Evolutionary conservation across 768 basidiomycete genomes (phyloP), one percentile per base, ranked within the genome.

Genomic region (Phylloporus scabripes): DNA sequence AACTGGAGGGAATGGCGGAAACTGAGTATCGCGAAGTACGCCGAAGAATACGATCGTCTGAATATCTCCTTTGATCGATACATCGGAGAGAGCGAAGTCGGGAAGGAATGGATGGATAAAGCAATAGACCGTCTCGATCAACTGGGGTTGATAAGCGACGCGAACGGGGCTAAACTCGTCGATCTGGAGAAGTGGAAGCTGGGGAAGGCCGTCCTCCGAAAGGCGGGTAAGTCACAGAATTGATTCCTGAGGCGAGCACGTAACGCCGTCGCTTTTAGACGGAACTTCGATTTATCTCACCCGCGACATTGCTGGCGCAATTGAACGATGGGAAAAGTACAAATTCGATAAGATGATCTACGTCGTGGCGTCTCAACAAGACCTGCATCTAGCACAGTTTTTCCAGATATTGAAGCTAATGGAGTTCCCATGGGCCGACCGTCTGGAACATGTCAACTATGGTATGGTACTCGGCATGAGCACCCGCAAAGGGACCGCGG

Each of bases 1-100:
- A 86, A 94, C 67, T 99, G 95, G 95, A 80, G 85, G 15, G 78
- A 85, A 51, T 99, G 94, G 92, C 86, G 95, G 21, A 83, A 89
- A 60, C 70, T 94, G 42, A 94, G 91, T 55, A 81, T 99, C 60
- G 82, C 82, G 60, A 92, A 92, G 70, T 95, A 97, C 70, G 77
- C 77, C 62, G 78, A 85, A 60, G 89, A 92, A 64, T 98, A 96
- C 69, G 85, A 81, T 2, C 78, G 88, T 23, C 69, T 97, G 56
- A 98, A 98, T 63, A 85, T 97, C 49, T 69, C 81, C 53, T 98
- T 97, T 58, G 92, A 97, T 64, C 79, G 86, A 23, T 98, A 96
- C 68, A 87, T 81, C 24, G 95, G 94, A 18, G 95, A 97, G 73
- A 90, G 87, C 63, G 72, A 76, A 67, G 87, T 92, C 17, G 78